Base-by-base conservation (phyloP, 768 basidiomycete species). In the Suillus clintonianus region DNA sequence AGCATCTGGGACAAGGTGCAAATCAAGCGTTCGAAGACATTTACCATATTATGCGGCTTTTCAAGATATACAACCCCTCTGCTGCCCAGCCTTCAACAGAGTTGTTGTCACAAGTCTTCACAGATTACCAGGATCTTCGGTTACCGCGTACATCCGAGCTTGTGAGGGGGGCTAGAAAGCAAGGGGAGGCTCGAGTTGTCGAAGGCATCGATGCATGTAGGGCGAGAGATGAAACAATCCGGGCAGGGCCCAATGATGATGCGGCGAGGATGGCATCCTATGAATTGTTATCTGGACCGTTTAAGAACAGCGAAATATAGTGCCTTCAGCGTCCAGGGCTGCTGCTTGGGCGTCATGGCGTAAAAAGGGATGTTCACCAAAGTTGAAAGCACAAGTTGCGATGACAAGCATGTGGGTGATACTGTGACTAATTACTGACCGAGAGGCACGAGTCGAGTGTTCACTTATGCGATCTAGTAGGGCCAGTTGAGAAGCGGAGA, bases 1-100 rank as follows among this genome's bases (percentile, higher is more conserved):
- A 82, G 80, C 81, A 82, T 62, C 74, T 82, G 19, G 81, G 81
- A 2, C 81, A 82, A 71, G 81, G 81, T 34, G 80, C 81, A 11
- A 82, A 81, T 66, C 80, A 81, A 67, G 79, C 81, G 1, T 76
- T 80, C 62, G 81, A 82, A 64, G 81, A 82, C 64, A 69, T 77
- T 30, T 77, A 77, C 62, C 72, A 74, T 62, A 68, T 82, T 30
- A 67, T 75, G 13, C 71, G 71, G 1, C 72, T 79, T 13, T 74
- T 82, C 10, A 56, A 62, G 13, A 64, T 75, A 45, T 68, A 80
- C 67, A 75, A 76, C 61, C 72, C 78, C 0, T 59, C 65, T 36
- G 66, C 71, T 4, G 48, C n/a, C 19, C 32, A 69, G 13, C 78
- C 74, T 0, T 70, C 76, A 6, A 72, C 72, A 1, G 69, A 69